Evolutionary conservation across 352 stramenopile genomes (phyloP), one percentile per base, ranked within the genome.

Genomic region (Vaucheria bursata): DNA sequence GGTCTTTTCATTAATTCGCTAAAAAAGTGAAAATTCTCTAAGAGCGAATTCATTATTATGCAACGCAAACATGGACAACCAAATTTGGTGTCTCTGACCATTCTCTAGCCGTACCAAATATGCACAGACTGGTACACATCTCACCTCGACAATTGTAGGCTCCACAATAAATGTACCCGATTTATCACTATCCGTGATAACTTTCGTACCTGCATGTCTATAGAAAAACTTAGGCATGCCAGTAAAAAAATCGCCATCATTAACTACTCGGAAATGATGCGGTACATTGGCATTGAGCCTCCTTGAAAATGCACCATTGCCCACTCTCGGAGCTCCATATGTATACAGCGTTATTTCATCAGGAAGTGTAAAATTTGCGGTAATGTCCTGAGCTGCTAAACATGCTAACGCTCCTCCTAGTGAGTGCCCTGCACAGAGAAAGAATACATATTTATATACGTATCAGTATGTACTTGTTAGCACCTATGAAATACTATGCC

Each of bases 231-330:
- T 67, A 34, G 75, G 79, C 39, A 84, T 66, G 37, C 73, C 75
- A 29, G 79, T 66, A 25, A 85, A 35, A 29, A 80, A 31, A 38
- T 85, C 79, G 5, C 79, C 79, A 38, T 85, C 79, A 40, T 78
- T 79, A 35, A 84, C 76, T 8, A 85, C 36, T n/a, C 79, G 70
- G 70, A 85, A 85, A 40, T 81, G 76, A 52, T 78, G 71, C 37
- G 72, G 76, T 29, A 85, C 79, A 35, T 37, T 35, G 29, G 3
- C 36, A 38, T 79, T 65, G 31, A 79, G 73, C 18, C 71, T 68
- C 1, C 64, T 37, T 6, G 76, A 40, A 45, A 85, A 85, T 25
- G 69, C 69, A 1, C 71, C 40, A 40, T 85, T 84, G 7, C 79
- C 79, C 7, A 85, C 76, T 31, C 71, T 71, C 8, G 79, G 79